A percentile compares a stretch with the other conserved stretches of the same genome.
Evolutionary conservation across 2,329 filamentous ascomycete genomes (phyloP).

Genomic region (Xylariaceae sp.): DNA sequence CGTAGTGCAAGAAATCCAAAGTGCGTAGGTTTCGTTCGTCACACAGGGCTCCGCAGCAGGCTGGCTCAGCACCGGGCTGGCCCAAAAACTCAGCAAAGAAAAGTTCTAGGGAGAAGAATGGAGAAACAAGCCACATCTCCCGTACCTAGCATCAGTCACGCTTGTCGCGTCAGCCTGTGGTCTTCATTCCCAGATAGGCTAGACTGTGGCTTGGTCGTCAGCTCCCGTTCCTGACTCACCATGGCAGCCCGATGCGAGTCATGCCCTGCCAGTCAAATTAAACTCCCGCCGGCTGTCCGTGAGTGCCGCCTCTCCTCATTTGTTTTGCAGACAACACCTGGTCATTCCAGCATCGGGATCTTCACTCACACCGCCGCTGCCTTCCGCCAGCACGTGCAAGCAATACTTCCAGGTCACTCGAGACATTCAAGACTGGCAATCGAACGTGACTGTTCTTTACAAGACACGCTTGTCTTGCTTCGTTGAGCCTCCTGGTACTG

Average conservation of each 20-base stretch:
- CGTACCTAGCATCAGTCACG: too few relatives aligned
- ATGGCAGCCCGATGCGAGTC: not conserved
- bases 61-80: too few relatives aligned
- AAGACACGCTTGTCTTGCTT: not conserved
- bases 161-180: too few relatives aligned
- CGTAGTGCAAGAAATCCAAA: conserved; percentile 2
- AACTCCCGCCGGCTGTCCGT: not conserved
- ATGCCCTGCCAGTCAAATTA: not conserved
- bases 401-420: not conserved
- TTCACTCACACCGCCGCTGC: not conserved
- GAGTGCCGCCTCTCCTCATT: not conserved
- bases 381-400: not conserved
- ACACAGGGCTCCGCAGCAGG: too few relatives aligned
- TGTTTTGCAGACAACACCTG: conserved; percentile 3
- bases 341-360: conserved; percentile 2
- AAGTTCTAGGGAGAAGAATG: too few relatives aligned
- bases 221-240: conserved; percentile 1
- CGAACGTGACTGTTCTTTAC: too few relatives aligned
- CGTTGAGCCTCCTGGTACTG: not conserved
- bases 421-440: not conserved
- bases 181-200: too few relatives aligned
- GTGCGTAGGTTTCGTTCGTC: not conserved
- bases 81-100: too few relatives aligned
- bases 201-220: too few relatives aligned
- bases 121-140: too few relatives aligned